phyloP scores from a whole-genome alignment of 768 basidiomycete species.

The Trametes meyenii region DNA sequence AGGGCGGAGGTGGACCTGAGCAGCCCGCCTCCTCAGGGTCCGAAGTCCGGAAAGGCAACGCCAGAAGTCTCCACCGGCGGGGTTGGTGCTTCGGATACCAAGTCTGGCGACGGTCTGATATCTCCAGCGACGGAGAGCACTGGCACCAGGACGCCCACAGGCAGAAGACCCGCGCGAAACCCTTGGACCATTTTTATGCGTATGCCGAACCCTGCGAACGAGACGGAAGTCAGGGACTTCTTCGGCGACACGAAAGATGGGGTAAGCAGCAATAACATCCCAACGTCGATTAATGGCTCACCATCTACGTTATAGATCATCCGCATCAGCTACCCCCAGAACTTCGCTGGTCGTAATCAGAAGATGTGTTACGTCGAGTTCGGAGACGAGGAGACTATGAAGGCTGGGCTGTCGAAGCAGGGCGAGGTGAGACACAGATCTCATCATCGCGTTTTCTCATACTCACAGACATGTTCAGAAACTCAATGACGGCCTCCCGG shows the following conservation, averaged over 20 bases:
- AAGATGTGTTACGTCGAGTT: conserved; percentile 89
- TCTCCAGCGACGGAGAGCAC: conserved; percentile 51
- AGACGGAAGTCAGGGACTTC: conserved; percentile 73
- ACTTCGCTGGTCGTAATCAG: conserved; percentile 49
- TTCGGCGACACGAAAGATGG: conserved; percentile 72
- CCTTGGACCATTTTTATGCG: conserved; percentile 90
- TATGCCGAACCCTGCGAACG: conserved; percentile 53
- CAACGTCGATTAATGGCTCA: background rate
- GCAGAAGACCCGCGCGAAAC: conserved; percentile 61
- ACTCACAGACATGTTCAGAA: conserved; percentile 46
- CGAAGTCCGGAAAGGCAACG: conserved; percentile 45
- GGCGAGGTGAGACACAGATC: conserved; percentile 55
- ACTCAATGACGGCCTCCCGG: conserved; percentile 65
- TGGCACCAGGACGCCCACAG: conserved; percentile 74
- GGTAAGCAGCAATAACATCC: conserved; percentile 43
- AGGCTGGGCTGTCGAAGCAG: conserved; percentile 73
- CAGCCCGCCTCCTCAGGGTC: conserved; percentile 16
- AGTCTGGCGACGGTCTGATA: conserved; percentile 29
- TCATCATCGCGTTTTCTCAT: background rate
- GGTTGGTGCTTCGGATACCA: conserved; percentile 9
- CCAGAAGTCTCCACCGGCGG: conserved; percentile 28
- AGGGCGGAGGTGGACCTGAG: conserved; percentile 20
- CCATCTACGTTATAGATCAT: conserved; percentile 54
- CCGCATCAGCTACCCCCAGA: conserved; percentile 60
- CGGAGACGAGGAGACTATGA: conserved; percentile 85